These are phyloP conservation scores for Entrophospora sp. DNA, from an alignment of 192 early-diverging fungal genomes.

Conservation along the genomic window DNA sequence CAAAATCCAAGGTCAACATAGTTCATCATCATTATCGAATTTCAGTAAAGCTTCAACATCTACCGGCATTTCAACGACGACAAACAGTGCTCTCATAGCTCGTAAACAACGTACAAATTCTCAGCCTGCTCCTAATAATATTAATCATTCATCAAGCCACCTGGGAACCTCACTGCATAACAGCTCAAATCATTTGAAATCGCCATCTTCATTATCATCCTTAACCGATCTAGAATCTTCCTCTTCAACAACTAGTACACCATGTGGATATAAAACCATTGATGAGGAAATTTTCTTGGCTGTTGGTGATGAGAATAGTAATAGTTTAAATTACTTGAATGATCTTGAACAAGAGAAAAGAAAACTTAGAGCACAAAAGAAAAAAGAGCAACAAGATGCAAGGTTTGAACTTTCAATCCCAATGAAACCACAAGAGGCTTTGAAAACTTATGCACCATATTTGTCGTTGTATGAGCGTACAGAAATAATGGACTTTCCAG, in stretches of 20 bases:
- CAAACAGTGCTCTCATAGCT: no score
- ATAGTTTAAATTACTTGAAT: no score
- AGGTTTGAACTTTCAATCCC: slow-evolving; percentile 24
- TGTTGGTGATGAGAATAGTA: no score
- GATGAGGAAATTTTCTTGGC: neutral
- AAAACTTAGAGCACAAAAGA: neutral
- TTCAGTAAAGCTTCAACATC: neutral
- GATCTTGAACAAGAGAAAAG: no score
- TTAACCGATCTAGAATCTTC: no score
- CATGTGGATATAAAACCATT: neutral
- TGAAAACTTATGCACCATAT: slow-evolving; percentile 58
- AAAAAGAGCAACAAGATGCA: neutral
- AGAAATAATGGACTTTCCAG: slow-evolving; percentile 73
- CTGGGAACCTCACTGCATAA: no score
- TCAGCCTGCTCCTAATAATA: no score
- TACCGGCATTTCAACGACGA: neutral
- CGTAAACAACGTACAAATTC: neutral
- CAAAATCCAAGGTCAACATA: no score
- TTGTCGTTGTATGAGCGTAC: slow-evolving; percentile 79
- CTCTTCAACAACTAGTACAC: neutral
- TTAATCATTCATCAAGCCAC: no score
- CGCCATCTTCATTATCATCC: no score
- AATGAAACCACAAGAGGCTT: slow-evolving; percentile 50
- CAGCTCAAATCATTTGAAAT: no score
- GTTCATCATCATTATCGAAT: no score